A percentile compares a stretch with the other conserved stretches of the same genome.
Evolutionary conservation across 2,329 filamentous ascomycete species (phyloP).

Genomic region (Dactylellina drechsleri): DNA sequence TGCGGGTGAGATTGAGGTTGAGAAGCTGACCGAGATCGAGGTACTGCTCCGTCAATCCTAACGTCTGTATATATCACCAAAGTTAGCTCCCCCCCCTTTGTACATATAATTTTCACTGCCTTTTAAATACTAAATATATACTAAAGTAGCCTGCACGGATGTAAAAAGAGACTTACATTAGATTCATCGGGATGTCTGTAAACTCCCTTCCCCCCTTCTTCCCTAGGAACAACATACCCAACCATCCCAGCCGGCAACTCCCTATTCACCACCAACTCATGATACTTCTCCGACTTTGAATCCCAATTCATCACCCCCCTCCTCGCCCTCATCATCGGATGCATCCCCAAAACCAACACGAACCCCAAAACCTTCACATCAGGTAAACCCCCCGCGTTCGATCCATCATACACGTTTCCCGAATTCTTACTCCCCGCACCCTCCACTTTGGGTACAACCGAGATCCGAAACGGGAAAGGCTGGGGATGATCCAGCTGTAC

Average conservation of each 20-base stretch:
- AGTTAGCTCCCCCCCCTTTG: not conserved
- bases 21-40: constrained; percentile 45
- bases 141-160: not conserved
- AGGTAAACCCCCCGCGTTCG: constrained; percentile 8
- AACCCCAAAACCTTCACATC: constrained; percentile 41
- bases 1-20: constrained; percentile 44
- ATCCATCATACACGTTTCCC: constrained; percentile 19
- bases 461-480: constrained; percentile 34
- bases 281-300: constrained; percentile 16
- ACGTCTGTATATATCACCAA: not conserved
- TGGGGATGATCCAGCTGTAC: constrained; percentile 39
- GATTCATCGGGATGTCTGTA: constrained; percentile 39
- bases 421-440: not conserved
- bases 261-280: constrained; percentile 30
- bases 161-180: constrained; percentile 21
- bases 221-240: constrained; percentile 42
- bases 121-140: not conserved
- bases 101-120: not conserved
- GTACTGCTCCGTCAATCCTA: constrained; percentile 17
- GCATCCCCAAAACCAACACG: constrained; percentile 33
- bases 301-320: constrained; percentile 28
- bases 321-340: constrained; percentile 36
- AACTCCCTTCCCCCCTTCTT: not conserved
- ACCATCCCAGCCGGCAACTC: constrained; percentile 44
- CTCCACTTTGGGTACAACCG: constrained; percentile 26